Conservation (phyloP, 2,329 filamentous ascomycete species). For the Sordariomycetes sp. region DNA sequence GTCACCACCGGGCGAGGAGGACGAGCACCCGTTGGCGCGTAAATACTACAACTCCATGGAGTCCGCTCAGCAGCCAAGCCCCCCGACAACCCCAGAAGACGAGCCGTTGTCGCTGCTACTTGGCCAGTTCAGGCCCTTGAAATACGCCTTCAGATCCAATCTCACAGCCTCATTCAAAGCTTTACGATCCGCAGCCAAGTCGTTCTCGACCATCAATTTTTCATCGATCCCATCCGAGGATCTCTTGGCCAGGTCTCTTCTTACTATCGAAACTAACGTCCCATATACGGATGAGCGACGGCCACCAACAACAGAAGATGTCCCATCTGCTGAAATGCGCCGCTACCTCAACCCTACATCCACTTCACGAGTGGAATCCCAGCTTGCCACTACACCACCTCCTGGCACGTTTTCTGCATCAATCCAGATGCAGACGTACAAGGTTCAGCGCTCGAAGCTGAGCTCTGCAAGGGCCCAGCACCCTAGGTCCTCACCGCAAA, state of each 20-base stretch:
- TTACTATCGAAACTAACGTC: conserved; percentile 57
- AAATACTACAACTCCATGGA: conserved; percentile 3
- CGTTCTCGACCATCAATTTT: conserved; percentile 53
- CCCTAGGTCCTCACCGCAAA: conserved; percentile 11
- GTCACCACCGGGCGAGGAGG: conserved; percentile 42
- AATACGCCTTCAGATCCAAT: conserved; percentile 58
- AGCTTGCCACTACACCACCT: conserved; percentile 14
- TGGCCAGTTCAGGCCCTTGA: conserved; percentile 37
- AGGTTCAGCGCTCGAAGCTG: conserved; percentile 41
- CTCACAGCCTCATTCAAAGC: conserved; percentile 58
- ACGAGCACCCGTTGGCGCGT: conserved; percentile 41
- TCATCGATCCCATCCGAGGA: conserved; percentile 58
- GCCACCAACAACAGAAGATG: conserved; percentile 52
- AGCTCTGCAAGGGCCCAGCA: conserved; percentile 12
- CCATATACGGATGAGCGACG: conserved; percentile 60
- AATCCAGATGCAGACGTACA: conserved; percentile 66
- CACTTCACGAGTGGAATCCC: conserved; percentile 19
- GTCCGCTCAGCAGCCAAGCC: background rate
- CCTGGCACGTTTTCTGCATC: conserved; percentile 49
- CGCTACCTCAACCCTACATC: conserved; percentile 60
- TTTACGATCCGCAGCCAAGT: conserved; percentile 53
- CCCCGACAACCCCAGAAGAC: background rate
- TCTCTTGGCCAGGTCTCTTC: conserved; percentile 57
- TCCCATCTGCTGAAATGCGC: conserved; percentile 56
- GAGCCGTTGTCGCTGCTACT: conserved; percentile 16